phyloP scores from a whole-genome alignment of 495 filamentous ascomycete genomes.

The Aspergillus steynii region DNA sequence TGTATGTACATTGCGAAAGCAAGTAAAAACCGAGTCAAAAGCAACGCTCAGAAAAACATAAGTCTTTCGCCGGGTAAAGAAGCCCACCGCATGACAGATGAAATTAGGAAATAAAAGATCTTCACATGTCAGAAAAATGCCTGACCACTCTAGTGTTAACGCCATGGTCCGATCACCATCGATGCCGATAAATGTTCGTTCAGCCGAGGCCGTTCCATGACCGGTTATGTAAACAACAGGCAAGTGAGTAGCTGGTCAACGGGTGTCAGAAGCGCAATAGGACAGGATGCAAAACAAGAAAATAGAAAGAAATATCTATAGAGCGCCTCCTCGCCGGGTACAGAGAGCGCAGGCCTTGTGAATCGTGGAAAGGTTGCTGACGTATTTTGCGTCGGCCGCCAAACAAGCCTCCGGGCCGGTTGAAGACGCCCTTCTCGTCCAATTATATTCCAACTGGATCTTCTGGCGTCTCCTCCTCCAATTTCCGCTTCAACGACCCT shows the following conservation, averaged over 20 bases:
- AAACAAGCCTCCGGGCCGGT: background rate
- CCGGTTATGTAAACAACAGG: background rate
- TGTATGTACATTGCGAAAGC: background rate
- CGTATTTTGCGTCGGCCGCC: background rate
- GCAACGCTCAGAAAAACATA: slow-evolving; percentile 4
- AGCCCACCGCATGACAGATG: slow-evolving; percentile 2
- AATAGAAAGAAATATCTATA: background rate
- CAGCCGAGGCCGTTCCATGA: background rate
- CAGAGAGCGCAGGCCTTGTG: background rate
- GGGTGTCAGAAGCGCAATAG: background rate
- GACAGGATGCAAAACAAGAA: background rate
- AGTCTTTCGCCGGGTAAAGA: slow-evolving; percentile 4
- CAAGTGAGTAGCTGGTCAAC: background rate
- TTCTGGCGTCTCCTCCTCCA: slow-evolving; percentile 21
- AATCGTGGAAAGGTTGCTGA: background rate
- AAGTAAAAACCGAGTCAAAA: background rate
- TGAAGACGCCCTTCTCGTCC: background rate
- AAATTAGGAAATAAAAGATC: background rate
- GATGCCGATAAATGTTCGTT: background rate
- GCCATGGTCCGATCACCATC: background rate
- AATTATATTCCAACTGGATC: slow-evolving; percentile 22
- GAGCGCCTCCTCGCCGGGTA: background rate
- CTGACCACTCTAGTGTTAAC: background rate
- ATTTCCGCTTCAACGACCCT: slow-evolving; percentile 39
- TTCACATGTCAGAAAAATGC: slow-evolving; percentile 4